These are phyloP conservation scores for Aspergillus wentii DNA, from an alignment of 495 filamentous ascomycete genomes.

Conservation along the genomic window DNA sequence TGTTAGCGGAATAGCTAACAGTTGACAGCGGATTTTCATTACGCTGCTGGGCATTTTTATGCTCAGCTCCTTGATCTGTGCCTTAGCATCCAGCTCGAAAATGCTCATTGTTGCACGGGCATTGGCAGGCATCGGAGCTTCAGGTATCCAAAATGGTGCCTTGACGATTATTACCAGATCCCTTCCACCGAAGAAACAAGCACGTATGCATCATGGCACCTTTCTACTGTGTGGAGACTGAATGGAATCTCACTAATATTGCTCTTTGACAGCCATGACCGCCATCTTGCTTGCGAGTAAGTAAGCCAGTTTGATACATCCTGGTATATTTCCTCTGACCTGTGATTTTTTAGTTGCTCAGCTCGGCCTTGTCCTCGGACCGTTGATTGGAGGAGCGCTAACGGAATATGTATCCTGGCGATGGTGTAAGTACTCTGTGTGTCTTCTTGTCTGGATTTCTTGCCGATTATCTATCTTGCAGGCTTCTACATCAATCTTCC, in stretches of 20 bases:
- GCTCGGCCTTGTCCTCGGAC: slow-evolving; percentile 40
- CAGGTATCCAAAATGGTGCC: slow-evolving; percentile 46
- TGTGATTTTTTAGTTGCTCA: slow-evolving; percentile 20
- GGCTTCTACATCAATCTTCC: slow-evolving; percentile 65
- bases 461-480: slow-evolving; percentile 12
- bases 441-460: slow-evolving; percentile 3
- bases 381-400: slow-evolving; percentile 54
- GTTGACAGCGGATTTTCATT: slow-evolving; percentile 26
- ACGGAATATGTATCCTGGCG: slow-evolving; percentile 50
- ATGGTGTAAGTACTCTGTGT: slow-evolving; percentile 40
- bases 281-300: slow-evolving; percentile 32
- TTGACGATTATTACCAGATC: slow-evolving; percentile 45
- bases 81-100: slow-evolving; percentile 33
- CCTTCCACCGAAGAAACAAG: slow-evolving; percentile 40
- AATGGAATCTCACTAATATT: slow-evolving; percentile 8
- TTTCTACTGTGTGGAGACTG: slow-evolving; percentile 1
- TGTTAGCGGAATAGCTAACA: neutral
- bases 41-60: slow-evolving; percentile 35
- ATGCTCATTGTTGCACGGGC: slow-evolving; percentile 44
- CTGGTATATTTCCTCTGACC: neutral
- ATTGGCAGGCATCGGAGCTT: slow-evolving; percentile 35
- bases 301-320: slow-evolving; percentile 10
- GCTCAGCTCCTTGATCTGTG: slow-evolving; percentile 40
- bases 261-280: slow-evolving; percentile 16
- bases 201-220: slow-evolving; percentile 15